Percentiles rank a stretch among this genome's conserved stretches.
Conservation (phyloP, 495 filamentous ascomycete genomes). For the Apiosordaria backusii region DNA sequence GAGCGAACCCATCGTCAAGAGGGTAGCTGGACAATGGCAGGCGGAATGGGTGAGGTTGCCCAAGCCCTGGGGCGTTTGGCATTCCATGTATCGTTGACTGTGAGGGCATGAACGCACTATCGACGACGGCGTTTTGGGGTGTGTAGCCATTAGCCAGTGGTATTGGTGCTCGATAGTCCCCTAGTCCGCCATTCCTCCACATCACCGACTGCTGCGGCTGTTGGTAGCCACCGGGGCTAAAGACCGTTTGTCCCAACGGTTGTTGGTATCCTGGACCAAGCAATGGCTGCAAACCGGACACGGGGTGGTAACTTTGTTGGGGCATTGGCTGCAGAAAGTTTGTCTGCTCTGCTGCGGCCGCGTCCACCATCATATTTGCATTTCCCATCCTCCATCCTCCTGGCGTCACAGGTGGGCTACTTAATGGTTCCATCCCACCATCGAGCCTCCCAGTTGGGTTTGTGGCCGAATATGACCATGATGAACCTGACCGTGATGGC, state of each 20-base stretch:
- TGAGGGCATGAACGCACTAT: conserved; percentile 33
- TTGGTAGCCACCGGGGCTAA: conserved; percentile 66
- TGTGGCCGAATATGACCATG: conserved; percentile 25
- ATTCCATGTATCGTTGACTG: conserved; percentile 26
- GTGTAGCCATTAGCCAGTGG: conserved; percentile 33
- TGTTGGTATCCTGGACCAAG: conserved; percentile 70
- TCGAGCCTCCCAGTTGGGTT: conserved; percentile 13
- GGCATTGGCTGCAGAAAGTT: conserved; percentile 28
- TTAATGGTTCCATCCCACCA: conserved; percentile 14
- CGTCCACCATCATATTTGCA: conserved; percentile 13
- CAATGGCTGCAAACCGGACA: conserved; percentile 60
- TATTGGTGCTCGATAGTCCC: conserved; percentile 31
- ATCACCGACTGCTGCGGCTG: conserved; percentile 53
- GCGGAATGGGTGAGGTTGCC: conserved; percentile 27
- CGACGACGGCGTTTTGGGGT: conserved; percentile 31
- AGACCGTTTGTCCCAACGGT: conserved; percentile 65
- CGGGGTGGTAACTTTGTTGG: conserved; percentile 38
- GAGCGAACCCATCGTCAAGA: conserved; percentile 34
- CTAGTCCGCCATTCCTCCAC: conserved; percentile 71
- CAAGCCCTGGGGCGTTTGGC: conserved; percentile 25
- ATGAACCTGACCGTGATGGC: conserved; percentile 12
- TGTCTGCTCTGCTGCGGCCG: conserved; percentile 16
- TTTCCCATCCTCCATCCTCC: conserved; percentile 25
- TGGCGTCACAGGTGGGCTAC: conserved; percentile 11
- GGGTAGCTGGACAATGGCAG: conserved; percentile 28